Evolutionary conservation across 148 eudicot genomes (phyloP), one percentile per base, ranked within the genome.

Genomic region (Tetragonia tetragonoides): DNA sequence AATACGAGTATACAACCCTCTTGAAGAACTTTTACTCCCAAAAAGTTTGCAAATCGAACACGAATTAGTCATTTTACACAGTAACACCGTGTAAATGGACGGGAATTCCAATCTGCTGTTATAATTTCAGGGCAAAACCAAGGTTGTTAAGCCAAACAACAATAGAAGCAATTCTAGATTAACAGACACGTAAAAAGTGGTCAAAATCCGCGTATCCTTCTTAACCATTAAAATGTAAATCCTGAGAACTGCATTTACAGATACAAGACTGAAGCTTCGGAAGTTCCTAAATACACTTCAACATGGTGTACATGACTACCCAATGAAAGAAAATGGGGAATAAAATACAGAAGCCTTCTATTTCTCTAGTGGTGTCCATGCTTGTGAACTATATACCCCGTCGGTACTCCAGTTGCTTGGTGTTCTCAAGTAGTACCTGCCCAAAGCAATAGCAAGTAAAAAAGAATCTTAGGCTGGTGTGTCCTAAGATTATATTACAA

Each of bases 391-490:
- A 92, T 73, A 80, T 21, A 16, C 93, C 94, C 39, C 91, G 85
- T 42, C 91, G 86, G 72, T 54, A 85, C 83, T 92, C 92, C 69
- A 88, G 79, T 81, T 88, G 85, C 87, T 89, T 90, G 54, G 94
- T 92, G 82, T 92, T 84, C 82, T 88, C 92, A 9, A 84, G 85
- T 34, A 92, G 70, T 69, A 92, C 85, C 97, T 92, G 74, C 53
- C 57, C 21, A 76, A 81, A 79, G 20, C 57, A 56, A 53, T 24
- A 64, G 47, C 42, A 23, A 41, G 56, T n/a, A 59, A 17, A 49
- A 37, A 38, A 23, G 9, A 34, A 46, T 24, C 28, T 21, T 39
- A 53, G 62, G 34, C 17, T 59, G 40, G 68, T 41, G 18, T 41
- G 9, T 0, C 10, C 10, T 59, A 14, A 40, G 38, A 20, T 41